Evolutionary conservation across 2,329 filamentous ascomycete species (phyloP).

Genomic region (Didymella glomerata): DNA sequence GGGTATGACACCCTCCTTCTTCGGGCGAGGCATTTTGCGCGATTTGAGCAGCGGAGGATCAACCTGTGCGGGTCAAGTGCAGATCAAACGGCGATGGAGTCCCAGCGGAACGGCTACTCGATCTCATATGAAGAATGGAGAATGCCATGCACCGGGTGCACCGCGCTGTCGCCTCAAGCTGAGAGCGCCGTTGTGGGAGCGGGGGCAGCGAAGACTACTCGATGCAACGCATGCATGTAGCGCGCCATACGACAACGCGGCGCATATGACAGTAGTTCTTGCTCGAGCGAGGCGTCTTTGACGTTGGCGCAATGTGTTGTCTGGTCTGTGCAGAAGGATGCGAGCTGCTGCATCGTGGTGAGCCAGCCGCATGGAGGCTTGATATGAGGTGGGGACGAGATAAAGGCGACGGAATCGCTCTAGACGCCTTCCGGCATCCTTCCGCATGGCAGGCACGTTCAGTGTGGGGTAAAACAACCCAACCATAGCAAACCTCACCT

Average conservation of each 20-base stretch:
- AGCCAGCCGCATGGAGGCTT: slow-evolving; percentile 5
- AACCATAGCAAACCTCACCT: background rate
- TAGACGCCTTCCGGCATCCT: slow-evolving; percentile 17
- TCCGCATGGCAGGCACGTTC: slow-evolving; percentile 9
- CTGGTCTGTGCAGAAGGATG: slow-evolving; percentile 17
- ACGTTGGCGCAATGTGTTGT: slow-evolving; percentile 9
- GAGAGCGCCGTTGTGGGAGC: slow-evolving; percentile 7
- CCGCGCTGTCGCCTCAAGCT: slow-evolving; percentile 8
- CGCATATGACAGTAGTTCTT: slow-evolving; percentile 9
- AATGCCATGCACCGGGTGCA: slow-evolving; percentile 7
- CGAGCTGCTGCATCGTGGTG: slow-evolving; percentile 6
- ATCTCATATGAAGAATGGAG: slow-evolving; percentile 23
- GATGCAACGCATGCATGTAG: slow-evolving; percentile 16
- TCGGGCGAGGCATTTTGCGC: slow-evolving; percentile 68
- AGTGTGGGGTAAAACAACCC: slow-evolving; percentile 18
- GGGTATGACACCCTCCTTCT: slow-evolving; percentile 70
- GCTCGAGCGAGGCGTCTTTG: slow-evolving; percentile 6
- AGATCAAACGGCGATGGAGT: slow-evolving; percentile 8
- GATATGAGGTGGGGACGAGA: slow-evolving; percentile 17
- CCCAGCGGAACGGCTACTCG: slow-evolving; percentile 3
- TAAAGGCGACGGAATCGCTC: slow-evolving; percentile 16
- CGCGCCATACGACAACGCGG: slow-evolving; percentile 9
- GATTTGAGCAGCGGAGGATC: slow-evolving; percentile 10
- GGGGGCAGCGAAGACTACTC: slow-evolving; percentile 11
- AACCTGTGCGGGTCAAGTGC: slow-evolving; percentile 7